These are phyloP conservation scores for Globisporangium yorkense DNA, from an alignment of 352 stramenopile species.

Conservation along the genomic window DNA sequence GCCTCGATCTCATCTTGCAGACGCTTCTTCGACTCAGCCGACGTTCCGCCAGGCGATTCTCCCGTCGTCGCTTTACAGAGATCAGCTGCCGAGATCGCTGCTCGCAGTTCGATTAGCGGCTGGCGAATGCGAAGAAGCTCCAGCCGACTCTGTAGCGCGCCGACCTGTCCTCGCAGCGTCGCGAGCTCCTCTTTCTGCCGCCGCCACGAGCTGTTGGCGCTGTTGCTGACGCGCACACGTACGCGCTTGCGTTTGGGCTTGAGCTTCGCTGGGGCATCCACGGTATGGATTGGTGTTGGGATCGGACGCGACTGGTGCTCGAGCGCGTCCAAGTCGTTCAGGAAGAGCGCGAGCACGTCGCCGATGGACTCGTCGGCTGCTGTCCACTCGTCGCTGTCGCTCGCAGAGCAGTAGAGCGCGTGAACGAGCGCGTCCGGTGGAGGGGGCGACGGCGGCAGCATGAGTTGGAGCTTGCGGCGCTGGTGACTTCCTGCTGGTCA, in stretches of 20 bases:
- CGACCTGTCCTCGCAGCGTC: constrained; percentile 14
- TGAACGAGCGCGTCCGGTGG: no score
- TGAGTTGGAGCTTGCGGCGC: no score
- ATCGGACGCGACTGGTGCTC: background rate
- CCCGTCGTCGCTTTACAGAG: constrained; percentile 2
- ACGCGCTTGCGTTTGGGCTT: constrained; percentile 12
- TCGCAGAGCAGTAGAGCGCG: no score
- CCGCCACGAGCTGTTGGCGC: constrained; percentile 22
- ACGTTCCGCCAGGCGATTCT: background rate
- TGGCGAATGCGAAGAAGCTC: constrained; percentile 11
- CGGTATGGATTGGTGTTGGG: background rate
- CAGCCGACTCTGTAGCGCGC: constrained; percentile 23
- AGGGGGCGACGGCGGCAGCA: no score
- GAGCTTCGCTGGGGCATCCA: background rate
- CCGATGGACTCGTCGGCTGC: background rate
- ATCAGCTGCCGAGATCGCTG: no score
- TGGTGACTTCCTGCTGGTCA: no score
- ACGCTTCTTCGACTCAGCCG: constrained; percentile 5
- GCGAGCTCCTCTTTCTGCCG: constrained; percentile 31
- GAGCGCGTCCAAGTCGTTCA: background rate
- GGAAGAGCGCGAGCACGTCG: background rate
- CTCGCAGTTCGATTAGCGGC: no score
- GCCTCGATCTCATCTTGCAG: constrained; percentile 10
- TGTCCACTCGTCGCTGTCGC: no score
- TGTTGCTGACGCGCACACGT: background rate